Conservation (phyloP, 129 eudicot genomes). For the Lactuca saligna region DNA sequence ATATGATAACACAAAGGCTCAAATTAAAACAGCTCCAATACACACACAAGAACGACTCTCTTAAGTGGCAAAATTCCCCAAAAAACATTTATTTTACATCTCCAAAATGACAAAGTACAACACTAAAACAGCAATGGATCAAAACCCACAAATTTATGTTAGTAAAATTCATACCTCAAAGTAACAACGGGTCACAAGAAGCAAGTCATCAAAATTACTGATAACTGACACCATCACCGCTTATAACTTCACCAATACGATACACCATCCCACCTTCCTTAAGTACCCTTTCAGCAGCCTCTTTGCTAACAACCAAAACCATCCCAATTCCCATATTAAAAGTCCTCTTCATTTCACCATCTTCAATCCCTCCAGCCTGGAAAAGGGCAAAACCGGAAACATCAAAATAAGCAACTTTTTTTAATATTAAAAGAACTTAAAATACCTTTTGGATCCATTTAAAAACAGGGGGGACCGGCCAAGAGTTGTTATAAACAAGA, state of each 20-base stretch:
- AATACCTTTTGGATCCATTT: conserved; percentile 89
- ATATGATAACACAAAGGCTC: no score
- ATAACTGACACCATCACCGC: conserved; percentile 77
- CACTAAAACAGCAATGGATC: background rate
- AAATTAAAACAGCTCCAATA: no score
- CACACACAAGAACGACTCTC: background rate
- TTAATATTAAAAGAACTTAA: no score
- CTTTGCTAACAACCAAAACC: conserved; percentile 76
- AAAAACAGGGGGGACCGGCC: conserved; percentile 90
- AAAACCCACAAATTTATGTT: background rate
- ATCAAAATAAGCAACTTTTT: background rate
- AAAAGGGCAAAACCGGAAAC: background rate
- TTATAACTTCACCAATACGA: conserved; percentile 76
- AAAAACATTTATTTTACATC: conserved; percentile 1
- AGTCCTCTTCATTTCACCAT: conserved; percentile 82
- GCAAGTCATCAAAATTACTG: conserved; percentile 27
- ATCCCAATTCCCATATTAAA: conserved; percentile 96
- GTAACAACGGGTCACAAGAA: conserved; percentile 19
- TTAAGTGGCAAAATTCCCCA: conserved; percentile 1
- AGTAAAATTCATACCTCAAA: conserved; percentile 3
- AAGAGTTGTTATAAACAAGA: conserved; percentile 52
- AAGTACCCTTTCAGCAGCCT: conserved; percentile 64
- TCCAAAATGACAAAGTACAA: background rate
- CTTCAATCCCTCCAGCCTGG: conserved; percentile 78
- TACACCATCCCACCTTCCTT: conserved; percentile 50